Evolutionary conservation across 169 alveolate species (phyloP).

Genomic region (Plasmodium inui): DNA sequence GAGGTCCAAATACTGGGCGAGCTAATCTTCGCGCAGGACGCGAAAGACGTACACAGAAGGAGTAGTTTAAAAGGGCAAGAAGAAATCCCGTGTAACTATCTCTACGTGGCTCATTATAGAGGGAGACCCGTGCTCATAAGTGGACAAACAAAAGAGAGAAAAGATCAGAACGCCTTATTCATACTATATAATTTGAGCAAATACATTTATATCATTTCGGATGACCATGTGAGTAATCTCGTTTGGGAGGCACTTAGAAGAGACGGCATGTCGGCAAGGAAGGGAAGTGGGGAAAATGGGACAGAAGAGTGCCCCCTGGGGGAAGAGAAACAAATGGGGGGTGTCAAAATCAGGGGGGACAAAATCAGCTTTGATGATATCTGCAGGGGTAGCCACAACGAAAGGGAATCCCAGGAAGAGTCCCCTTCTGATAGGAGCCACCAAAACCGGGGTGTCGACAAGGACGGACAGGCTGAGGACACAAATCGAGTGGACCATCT

Average conservation of each 20-base stretch:
- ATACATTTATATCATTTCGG: conserved; percentile 15
- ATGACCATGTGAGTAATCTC: conserved; percentile 41
- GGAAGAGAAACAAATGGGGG: background rate
- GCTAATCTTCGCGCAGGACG: background rate
- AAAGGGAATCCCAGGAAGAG: background rate
- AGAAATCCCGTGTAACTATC: background rate
- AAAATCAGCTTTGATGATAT: background rate
- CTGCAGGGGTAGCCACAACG: background rate
- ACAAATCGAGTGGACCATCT: background rate
- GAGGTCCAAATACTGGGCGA: conserved; percentile 35
- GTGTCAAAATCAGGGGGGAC: background rate
- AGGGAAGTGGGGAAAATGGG: background rate
- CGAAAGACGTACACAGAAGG: background rate
- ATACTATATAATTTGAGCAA: conserved; percentile 37
- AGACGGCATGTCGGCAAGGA: background rate
- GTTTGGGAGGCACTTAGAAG: conserved; percentile 28
- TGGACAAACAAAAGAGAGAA: background rate
- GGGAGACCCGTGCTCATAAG: conserved; percentile 23
- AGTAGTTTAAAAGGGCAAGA: background rate
- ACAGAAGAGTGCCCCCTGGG: background rate
- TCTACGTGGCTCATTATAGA: conserved; percentile 24
- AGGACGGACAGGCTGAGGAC: background rate
- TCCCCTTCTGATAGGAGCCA: background rate
- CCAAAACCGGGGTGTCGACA: background rate
- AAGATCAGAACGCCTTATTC: conserved; percentile 9